These are phyloP conservation scores for Syzygium malaccense DNA, from an alignment of 441 rosid species.

Conservation along the genomic window DNA sequence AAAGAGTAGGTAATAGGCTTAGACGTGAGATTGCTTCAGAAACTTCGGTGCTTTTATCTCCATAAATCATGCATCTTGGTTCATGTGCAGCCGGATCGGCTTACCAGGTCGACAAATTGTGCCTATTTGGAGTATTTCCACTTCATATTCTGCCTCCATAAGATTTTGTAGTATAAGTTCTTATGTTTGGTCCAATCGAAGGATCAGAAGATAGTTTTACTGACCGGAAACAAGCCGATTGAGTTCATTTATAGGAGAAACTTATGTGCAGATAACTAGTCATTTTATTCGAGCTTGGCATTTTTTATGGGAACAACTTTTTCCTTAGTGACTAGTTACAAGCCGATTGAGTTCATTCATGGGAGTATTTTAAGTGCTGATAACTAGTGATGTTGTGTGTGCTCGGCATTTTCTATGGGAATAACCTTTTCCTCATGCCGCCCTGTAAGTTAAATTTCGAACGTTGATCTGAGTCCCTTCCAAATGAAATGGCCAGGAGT, in stretches of 20 bases:
- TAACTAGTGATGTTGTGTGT: background rate
- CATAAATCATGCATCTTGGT: background rate
- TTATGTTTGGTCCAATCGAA: background rate
- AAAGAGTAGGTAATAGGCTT: background rate
- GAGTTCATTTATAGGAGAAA: background rate
- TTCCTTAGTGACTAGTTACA: background rate
- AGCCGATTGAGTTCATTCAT: background rate
- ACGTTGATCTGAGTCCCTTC: background rate
- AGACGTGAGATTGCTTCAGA: background rate
- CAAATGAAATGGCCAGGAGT: background rate
- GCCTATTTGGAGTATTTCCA: background rate
- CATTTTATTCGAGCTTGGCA: background rate
- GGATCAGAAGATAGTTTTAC: background rate
- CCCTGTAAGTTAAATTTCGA: background rate
- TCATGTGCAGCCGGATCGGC: background rate
- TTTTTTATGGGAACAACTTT: background rate
- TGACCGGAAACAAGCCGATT: background rate
- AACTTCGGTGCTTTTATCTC: background rate
- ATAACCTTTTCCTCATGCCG: background rate
- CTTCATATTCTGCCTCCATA: background rate
- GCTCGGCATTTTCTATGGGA: background rate
- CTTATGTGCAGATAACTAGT: background rate
- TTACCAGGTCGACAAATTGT: background rate
- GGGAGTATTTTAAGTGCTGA: background rate
- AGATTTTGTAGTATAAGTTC: background rate